Evolutionary conservation across 306 rosid species (phyloP).

Genomic region (Malus orientalis): DNA sequence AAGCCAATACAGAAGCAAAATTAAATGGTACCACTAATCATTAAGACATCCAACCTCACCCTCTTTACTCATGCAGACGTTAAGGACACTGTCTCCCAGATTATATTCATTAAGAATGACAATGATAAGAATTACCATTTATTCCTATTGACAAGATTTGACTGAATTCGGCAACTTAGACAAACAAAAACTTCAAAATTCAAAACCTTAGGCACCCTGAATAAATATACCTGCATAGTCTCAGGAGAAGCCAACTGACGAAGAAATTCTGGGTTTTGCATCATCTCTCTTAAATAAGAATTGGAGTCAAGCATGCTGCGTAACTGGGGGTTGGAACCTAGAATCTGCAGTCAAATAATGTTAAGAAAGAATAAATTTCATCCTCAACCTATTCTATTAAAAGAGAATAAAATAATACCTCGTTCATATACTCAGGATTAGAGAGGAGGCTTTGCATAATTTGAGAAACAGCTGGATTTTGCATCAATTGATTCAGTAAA

Average conservation of each 20-base stretch:
- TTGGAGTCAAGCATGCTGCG: conserved; percentile 63
- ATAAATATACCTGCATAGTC: conserved; percentile 68
- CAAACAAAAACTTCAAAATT: neutral
- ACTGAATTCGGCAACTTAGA: neutral
- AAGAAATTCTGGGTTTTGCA: conserved; percentile 74
- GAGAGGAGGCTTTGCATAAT: conserved; percentile 83
- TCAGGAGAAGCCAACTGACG: conserved; percentile 77
- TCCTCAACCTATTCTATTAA: conserved; percentile 10
- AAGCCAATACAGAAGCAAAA: neutral
- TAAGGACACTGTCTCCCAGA: neutral
- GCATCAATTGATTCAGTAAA: conserved; percentile 58
- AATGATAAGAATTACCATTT: neutral
- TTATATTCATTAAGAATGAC: neutral
- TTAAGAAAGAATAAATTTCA: conserved; percentile 15
- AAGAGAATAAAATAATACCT: conserved; percentile 33
- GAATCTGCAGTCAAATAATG: conserved; percentile 33
- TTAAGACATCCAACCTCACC: neutral
- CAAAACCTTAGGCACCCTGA: conserved; percentile 8
- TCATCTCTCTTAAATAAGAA: conserved; percentile 73
- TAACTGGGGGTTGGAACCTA: conserved; percentile 53
- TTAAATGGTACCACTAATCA: neutral
- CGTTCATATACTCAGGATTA: conserved; percentile 69
- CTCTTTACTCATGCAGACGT: neutral
- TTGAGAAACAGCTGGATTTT: conserved; percentile 79
- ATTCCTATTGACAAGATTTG: neutral